Conservation (phyloP, 2,329 filamentous ascomycete genomes). For the Alternaria ventricosa region DNA sequence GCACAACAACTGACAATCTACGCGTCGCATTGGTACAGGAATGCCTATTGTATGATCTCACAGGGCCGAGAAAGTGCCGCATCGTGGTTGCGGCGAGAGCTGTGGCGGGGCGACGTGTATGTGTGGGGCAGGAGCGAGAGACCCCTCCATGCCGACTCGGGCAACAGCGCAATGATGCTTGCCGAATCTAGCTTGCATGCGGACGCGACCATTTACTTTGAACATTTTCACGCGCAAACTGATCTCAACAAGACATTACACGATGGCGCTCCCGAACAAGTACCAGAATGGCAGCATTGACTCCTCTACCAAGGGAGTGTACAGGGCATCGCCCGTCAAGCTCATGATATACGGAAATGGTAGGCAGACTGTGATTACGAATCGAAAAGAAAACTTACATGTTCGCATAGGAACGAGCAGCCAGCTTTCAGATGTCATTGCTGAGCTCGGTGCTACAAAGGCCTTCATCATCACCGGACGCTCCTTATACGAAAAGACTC, state of each 20-base stretch:
- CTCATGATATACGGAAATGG: conserved; percentile 49
- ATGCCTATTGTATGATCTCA: conserved; percentile 13
- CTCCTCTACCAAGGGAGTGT: conserved; percentile 41
- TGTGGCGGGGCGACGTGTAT: conserved; percentile 37
- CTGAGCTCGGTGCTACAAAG: conserved; percentile 51
- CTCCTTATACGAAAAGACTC: conserved; percentile 62
- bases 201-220: conserved; percentile 6
- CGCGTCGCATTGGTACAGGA: not conserved
- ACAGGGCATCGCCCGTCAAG: conserved; percentile 46
- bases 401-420: conserved; percentile 37
- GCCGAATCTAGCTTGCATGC: conserved; percentile 9
- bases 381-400: not conserved
- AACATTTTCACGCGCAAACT: conserved; percentile 1
- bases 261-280: conserved; percentile 43
- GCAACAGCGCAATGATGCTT: conserved; percentile 13
- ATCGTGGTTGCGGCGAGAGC: conserved; percentile 17
- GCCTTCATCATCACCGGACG: conserved; percentile 64
- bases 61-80: conserved; percentile 29
- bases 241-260: not conserved
- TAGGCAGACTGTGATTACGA: conserved; percentile 4
- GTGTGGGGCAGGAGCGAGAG: conserved; percentile 40
- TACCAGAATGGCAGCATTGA: conserved; percentile 45
- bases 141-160: conserved; percentile 39
- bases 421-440: conserved; percentile 40
- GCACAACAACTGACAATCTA: not conserved